These are phyloP conservation scores for Paxillus involutus DNA, from an alignment of 768 basidiomycete genomes.

Conservation along the genomic window DNA sequence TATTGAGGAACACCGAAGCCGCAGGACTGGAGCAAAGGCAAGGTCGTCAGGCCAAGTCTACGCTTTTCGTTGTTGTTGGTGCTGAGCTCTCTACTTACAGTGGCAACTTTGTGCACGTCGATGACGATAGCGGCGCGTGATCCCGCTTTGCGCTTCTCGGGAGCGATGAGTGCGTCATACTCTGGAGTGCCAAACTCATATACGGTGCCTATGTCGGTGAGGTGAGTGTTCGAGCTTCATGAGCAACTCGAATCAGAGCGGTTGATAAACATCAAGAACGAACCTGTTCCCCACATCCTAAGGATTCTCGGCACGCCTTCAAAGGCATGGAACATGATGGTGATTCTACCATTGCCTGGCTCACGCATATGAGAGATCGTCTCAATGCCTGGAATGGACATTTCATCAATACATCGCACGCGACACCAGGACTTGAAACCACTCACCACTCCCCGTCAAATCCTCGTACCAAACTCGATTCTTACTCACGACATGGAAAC, in stretches of 20 bases:
- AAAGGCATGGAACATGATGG: slow-evolving; percentile 61
- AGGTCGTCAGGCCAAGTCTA: neutral
- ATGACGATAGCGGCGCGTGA: slow-evolving; percentile 62
- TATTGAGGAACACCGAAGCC: slow-evolving; percentile 66
- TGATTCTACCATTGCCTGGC: slow-evolving; percentile 54
- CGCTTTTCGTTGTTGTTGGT: neutral
- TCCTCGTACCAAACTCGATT: slow-evolving; percentile 74
- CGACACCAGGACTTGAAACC: neutral
- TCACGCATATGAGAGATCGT: slow-evolving; percentile 63
- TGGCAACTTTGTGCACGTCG: slow-evolving; percentile 59
- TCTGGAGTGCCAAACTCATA: slow-evolving; percentile 65
- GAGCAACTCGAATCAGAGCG: neutral
- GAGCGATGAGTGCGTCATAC: slow-evolving; percentile 52
- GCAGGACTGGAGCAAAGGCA: slow-evolving; percentile 50
- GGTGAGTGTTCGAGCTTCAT: neutral
- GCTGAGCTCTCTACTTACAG: slow-evolving; percentile 29
- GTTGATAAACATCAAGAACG: slow-evolving; percentile 2
- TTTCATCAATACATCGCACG: neutral
- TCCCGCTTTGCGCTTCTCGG: slow-evolving; percentile 47
- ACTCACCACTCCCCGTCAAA: slow-evolving; percentile 64
- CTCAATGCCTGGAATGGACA: slow-evolving; percentile 43
- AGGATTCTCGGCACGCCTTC: slow-evolving; percentile 58
- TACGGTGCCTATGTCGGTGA: slow-evolving; percentile 43
- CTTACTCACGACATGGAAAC: slow-evolving; percentile 57
- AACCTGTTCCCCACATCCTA: slow-evolving; percentile 61